Conservation (phyloP, 2,329 filamentous ascomycete species). For the Alternaria brassicae region DNA sequence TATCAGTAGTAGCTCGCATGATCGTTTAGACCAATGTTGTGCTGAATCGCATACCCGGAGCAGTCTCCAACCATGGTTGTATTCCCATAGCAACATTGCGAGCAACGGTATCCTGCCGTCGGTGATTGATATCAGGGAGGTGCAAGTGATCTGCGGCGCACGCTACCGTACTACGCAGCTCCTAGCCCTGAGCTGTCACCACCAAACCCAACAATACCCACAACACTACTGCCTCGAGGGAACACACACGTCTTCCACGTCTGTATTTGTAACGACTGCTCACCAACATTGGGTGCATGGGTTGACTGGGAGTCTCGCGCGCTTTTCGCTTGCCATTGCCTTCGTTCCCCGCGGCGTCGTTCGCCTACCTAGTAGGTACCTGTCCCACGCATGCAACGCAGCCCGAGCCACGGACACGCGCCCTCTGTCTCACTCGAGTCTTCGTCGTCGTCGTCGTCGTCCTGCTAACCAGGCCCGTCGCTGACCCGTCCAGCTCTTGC, state of each 20-base stretch:
- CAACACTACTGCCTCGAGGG: conserved; percentile 8
- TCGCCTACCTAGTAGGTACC: conserved; percentile 33
- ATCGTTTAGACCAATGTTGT: background rate
- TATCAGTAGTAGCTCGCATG: background rate
- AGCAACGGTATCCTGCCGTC: background rate
- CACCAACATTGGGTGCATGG: conserved; percentile 26
- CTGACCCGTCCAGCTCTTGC: conserved; percentile 18
- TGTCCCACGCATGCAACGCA: conserved; percentile 26
- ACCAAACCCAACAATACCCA: conserved; percentile 18
- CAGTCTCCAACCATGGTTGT: background rate
- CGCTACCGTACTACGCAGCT: conserved; percentile 19
- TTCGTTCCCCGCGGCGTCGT: conserved; percentile 13
- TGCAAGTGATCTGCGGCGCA: conserved; percentile 13
- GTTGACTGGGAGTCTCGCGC: conserved; percentile 14
- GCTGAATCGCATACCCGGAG: background rate
- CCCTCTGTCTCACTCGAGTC: conserved; percentile 18
- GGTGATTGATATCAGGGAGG: conserved; percentile 7
- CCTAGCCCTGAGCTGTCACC: conserved; percentile 17
- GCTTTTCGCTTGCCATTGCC: conserved; percentile 24
- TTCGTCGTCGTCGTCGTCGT: too few relatives aligned
- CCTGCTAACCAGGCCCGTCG: conserved; percentile 17
- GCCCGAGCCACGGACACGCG: conserved; percentile 23
- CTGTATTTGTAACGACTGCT: conserved; percentile 28
- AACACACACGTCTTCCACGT: conserved; percentile 1
- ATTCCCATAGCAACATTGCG: background rate